phyloP scores from a whole-genome alignment of 2,329 filamentous ascomycete genomes.

The Fusarium circinatum region DNA sequence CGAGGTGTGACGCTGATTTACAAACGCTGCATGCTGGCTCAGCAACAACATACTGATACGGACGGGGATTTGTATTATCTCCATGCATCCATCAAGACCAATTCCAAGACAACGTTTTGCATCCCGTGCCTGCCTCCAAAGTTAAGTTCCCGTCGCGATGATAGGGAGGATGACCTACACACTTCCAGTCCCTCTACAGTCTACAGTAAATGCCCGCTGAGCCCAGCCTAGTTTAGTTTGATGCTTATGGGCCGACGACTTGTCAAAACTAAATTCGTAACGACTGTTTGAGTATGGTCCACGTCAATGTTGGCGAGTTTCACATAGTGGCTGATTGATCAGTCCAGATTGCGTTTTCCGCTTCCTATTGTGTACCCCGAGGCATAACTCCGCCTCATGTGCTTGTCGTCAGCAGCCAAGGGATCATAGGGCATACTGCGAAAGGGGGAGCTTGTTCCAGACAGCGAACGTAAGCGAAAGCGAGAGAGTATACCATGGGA shows the following conservation, averaged over 20 bases:
- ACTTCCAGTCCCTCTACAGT: neutral
- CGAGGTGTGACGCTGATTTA: slow-evolving; percentile 29
- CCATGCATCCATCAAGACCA: slow-evolving; percentile 16
- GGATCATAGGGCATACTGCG: slow-evolving; percentile 10
- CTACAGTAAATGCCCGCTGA: neutral
- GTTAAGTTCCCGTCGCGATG: slow-evolving; percentile 34
- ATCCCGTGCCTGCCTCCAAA: slow-evolving; percentile 27
- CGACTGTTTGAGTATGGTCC: slow-evolving; percentile 6
- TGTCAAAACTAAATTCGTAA: slow-evolving; percentile 8
- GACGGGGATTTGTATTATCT: slow-evolving; percentile 4
- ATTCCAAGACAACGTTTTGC: slow-evolving; percentile 30
- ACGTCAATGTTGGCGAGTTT: slow-evolving; percentile 3
- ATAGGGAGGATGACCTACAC: slow-evolving; percentile 27
- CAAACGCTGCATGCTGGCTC: slow-evolving; percentile 2
- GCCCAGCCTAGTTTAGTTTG: neutral
- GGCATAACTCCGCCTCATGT: slow-evolving; percentile 28
- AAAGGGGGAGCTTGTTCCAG: slow-evolving; percentile 6
- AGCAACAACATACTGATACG: neutral
- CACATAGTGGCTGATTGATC: slow-evolving; percentile 13
- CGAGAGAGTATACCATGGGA: neutral
- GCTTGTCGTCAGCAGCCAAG: slow-evolving; percentile 20
- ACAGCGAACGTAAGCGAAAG: slow-evolving; percentile 8
- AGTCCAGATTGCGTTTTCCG: slow-evolving; percentile 28
- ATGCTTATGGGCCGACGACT: neutral
- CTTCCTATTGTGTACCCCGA: slow-evolving; percentile 9